Percentiles rank a stretch among this genome's conserved stretches.
Evolutionary conservation across 352 stramenopile species (phyloP).

Genomic region (Globisporangium apiculatum): DNA sequence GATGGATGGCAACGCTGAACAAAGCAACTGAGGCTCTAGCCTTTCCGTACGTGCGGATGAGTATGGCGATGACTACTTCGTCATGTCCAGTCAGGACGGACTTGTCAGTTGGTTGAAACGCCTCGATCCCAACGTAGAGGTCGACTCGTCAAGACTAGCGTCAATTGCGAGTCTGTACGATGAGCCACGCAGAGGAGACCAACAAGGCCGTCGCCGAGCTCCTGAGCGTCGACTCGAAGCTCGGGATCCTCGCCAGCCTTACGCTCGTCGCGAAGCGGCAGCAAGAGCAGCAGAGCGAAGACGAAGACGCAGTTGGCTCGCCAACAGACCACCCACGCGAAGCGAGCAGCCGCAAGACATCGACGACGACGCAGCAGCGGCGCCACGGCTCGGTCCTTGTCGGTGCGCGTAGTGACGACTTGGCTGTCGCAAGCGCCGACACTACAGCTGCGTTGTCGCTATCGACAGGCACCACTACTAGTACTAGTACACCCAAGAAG

Average conservation of each 20-base stretch:
- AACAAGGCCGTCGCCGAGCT: slow-evolving; percentile 24
- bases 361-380: slow-evolving; percentile 3
- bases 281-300: slow-evolving; percentile 20
- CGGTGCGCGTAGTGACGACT: slow-evolving; percentile 5
- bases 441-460: neutral
- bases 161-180: neutral
- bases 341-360: neutral
- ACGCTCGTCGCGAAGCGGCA: slow-evolving; percentile 29
- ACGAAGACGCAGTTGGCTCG: slow-evolving; percentile 19
- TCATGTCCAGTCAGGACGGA: no score
- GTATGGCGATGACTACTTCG: no score
- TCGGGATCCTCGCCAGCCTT: slow-evolving; percentile 50
- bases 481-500: slow-evolving; percentile 9
- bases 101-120: no score
- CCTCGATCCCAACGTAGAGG: no score
- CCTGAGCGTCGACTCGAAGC: slow-evolving; percentile 31
- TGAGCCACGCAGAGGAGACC: slow-evolving; percentile 2
- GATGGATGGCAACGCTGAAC: no score
- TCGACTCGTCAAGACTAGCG: no score
- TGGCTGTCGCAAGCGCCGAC: neutral
- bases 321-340: slow-evolving; percentile 8
- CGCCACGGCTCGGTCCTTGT: neutral
- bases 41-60: no score
- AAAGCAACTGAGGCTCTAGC: no score
- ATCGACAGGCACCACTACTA: neutral